Evolutionary conservation across 1,284 basidiomycete genomes (phyloP), one percentile per base, ranked within the genome.

Genomic region (Fomitiporia mediterranea): DNA sequence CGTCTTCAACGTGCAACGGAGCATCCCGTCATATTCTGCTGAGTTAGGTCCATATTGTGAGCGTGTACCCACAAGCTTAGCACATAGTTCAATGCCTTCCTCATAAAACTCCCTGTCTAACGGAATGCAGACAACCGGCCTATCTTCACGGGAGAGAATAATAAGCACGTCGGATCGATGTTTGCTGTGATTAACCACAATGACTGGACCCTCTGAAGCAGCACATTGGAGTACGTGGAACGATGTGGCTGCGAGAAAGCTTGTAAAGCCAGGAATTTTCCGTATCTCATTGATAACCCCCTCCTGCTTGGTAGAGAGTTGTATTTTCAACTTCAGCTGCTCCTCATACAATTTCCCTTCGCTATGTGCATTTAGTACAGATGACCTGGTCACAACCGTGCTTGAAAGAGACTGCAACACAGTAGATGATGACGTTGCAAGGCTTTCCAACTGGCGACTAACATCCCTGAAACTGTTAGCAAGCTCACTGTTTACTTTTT

Each of bases 1-100:
- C 4, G 59, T 56, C 1, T 66, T 57, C 13, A 75, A 55, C 4
- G 69, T 47, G 7, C 48, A 2, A n/a, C 54, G 34, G 21, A 68
- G 54, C 4, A 58, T 53, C 21, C 53, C 44, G 50, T 53, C 46
- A 32, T 58, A 39, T 27, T 69, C n/a, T 11, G 8, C 23, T 23
- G 43, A 27, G 17, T 27, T 8, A 21, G 23, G 2, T 27, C n/a
- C 25, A 27, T 9, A n/a, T 25, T 44, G 11, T 23, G 5, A 25
- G n/a, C 43, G 43, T 25, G 43, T 25, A 5, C 28, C 11, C 9
- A 44, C 9, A 9, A 44, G 43, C 19, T 4, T 9, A 7, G n/a
- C 43, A 13, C 23, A 44, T 11, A 44, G 28, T 11, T 44, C 9
- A 9, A 27, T 7, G n/a, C 21, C 19, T 2, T 27, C 43, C 8